Evolutionary conservation across 2,329 filamentous ascomycete genomes (phyloP), one percentile per base, ranked within the genome.

Genomic region (Pseudogymnoascus sp.): DNA sequence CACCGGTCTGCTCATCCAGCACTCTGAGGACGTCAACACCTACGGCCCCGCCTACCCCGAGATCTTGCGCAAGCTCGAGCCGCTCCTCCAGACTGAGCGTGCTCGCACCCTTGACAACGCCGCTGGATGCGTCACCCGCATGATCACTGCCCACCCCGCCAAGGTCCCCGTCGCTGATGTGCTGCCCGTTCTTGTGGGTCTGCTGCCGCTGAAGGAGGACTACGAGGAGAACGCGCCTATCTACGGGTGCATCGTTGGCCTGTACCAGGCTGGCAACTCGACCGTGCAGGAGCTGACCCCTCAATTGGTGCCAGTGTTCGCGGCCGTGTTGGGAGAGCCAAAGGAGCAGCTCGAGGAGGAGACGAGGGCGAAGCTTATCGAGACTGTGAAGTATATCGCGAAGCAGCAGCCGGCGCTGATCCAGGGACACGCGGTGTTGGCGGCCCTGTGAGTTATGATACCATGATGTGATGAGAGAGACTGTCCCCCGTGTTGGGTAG

Each of bases 221-320:
- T 97, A 85, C 71, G 92, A 97, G 77, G 95, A 97, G 84, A 97
- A 99, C 78, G 90, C 91, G 71, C 92, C 95, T 7, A 87, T 97
- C 65, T 99, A 89, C 78, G 84, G 89, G 75, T 96, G 93, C 85
- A 88, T 99, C 71, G 88, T 90, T 76, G 87, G 89, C 76, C 84
- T 97, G 67, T 97, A 92, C 75, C 84, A 89, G 69, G 79, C 83
- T 66, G 83, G 85, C 67, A 88, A 93, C 76, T 78, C 82, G 11
- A 89, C 86, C 1, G 82, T 93, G 56, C 84, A 87, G 75, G 80
- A 84, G 70, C 81, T 91, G 56, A 92, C 90, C 4, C 82, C 85
- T 38, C 82, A 85, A 72, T 80, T 95, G 64, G 78, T 91, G 68
- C 82, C 84, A 11, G 77, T 93, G 64, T 89, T 95, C 69, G 84